phyloP scores from a whole-genome alignment of 2,329 filamentous ascomycete species.

The Elsinoe australis region DNA sequence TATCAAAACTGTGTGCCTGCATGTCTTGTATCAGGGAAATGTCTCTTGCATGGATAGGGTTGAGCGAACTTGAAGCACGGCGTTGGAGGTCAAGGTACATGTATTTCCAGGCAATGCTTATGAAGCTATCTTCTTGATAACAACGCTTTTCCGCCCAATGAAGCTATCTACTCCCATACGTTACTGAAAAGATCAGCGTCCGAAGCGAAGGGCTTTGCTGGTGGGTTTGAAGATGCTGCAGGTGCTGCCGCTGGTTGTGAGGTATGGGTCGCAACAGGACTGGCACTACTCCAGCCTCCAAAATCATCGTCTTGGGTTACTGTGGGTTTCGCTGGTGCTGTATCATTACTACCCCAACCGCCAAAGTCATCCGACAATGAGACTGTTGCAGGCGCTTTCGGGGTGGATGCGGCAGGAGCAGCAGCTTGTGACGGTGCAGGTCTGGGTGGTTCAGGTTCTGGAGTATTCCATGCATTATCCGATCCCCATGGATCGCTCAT shows the following conservation, averaged over 20 bases:
- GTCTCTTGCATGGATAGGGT: too few relatives aligned
- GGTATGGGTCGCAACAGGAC: conserved; percentile 33
- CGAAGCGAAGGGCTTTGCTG: conserved; percentile 40
- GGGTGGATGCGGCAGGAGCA: conserved; percentile 29
- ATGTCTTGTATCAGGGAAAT: too few relatives aligned
- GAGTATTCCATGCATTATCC: conserved; percentile 71
- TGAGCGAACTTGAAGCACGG: conserved; percentile 17
- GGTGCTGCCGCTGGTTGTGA: conserved; percentile 38
- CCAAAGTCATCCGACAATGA: conserved; percentile 54
- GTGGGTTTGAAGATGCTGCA: conserved; percentile 24
- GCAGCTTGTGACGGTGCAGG: conserved; percentile 30
- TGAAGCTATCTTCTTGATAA: conserved; percentile 15
- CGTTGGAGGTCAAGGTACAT: conserved; percentile 17
- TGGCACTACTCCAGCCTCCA: conserved; percentile 81
- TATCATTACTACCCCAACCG: conserved; percentile 53
- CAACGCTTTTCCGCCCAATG: conserved; percentile 6
- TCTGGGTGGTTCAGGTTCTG: conserved; percentile 44
- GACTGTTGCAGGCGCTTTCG: conserved; percentile 38
- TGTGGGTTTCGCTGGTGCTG: conserved; percentile 47
- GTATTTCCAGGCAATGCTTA: conserved; percentile 10
- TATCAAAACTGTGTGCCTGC: neutral
- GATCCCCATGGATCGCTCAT: conserved; percentile 71
- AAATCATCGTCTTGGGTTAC: conserved; percentile 90
- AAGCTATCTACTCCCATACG: conserved; percentile 64
- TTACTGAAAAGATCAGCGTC: conserved; percentile 87